These are phyloP conservation scores for Trichoderma sp. DNA, from an alignment of 2,329 filamentous ascomycete species.

Conservation along the genomic window DNA sequence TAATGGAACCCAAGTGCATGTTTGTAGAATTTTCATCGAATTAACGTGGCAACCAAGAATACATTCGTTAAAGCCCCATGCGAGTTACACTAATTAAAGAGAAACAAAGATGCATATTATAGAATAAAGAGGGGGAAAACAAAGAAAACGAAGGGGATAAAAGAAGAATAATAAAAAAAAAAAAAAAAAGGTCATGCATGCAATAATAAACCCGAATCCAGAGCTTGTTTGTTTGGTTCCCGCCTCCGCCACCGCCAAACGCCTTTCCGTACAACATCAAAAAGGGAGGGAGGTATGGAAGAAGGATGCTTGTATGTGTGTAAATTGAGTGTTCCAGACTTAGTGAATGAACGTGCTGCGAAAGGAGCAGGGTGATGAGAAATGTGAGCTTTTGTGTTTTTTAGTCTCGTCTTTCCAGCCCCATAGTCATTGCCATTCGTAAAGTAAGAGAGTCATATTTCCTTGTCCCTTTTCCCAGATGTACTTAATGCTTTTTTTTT, in stretches of 20 bases:
- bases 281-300: neutral
- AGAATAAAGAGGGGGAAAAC: neutral
- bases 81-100: neutral
- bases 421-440: neutral
- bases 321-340: no score
- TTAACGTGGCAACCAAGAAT: neutral
- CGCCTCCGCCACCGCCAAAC: constrained; percentile 11
- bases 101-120: neutral
- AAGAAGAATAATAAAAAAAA: neutral
- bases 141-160: neutral
- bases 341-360: neutral
- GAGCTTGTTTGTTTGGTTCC: neutral
- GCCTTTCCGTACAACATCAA: constrained; percentile 2
- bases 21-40: neutral
- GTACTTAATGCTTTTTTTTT: neutral
- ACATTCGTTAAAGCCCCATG: neutral
- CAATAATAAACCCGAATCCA: neutral
- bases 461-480: neutral
- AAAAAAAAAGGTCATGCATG: neutral
- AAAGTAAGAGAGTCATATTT: neutral
- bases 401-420: neutral
- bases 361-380: neutral
- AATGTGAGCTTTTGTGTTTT: neutral
- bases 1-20: neutral
- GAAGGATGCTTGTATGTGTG: neutral